Evolutionary conservation across 441 rosid genomes (phyloP).

Genomic region (Erodium moschatum): DNA sequence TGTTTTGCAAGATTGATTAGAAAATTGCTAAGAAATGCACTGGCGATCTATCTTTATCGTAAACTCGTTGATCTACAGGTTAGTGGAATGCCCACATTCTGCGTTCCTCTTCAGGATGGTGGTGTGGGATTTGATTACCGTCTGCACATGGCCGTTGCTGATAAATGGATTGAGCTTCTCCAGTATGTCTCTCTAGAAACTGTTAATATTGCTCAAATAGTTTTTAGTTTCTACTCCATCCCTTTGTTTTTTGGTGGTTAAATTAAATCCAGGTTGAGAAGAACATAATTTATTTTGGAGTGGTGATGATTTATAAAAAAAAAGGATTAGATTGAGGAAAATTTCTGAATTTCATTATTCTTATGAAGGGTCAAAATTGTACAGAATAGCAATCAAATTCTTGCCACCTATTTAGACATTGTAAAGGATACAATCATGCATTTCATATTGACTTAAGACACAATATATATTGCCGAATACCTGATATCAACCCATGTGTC

Average conservation of each 20-base stretch:
- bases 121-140: conserved; percentile 99
- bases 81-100: conserved; percentile 97
- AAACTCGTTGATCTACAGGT: conserved; percentile 44
- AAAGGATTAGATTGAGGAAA: neutral
- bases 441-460: neutral
- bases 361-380: neutral
- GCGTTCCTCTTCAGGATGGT: conserved; percentile 80
- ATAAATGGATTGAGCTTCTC: conserved; percentile 95
- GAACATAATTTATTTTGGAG: neutral
- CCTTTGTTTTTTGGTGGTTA: neutral
- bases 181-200: conserved; percentile 40
- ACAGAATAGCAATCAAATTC: neutral
- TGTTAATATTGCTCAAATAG: neutral
- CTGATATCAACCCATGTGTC: conserved; percentile 9
- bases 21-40: neutral
- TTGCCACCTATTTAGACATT: conserved; percentile 6
- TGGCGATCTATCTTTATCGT: conserved; percentile 5
- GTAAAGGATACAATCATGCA: neutral
- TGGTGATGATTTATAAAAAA: neutral
- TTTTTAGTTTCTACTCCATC: neutral
- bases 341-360: neutral
- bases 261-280: conserved; percentile 1
- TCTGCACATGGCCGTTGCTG: conserved; percentile 94
- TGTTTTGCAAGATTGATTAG: neutral
- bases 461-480: neutral